Percentiles rank a stretch among this genome's conserved stretches.
These are phyloP conservation scores for Cytospora piceicola DNA, from an alignment of 2,329 filamentous ascomycete species.

Conservation along the genomic window DNA sequence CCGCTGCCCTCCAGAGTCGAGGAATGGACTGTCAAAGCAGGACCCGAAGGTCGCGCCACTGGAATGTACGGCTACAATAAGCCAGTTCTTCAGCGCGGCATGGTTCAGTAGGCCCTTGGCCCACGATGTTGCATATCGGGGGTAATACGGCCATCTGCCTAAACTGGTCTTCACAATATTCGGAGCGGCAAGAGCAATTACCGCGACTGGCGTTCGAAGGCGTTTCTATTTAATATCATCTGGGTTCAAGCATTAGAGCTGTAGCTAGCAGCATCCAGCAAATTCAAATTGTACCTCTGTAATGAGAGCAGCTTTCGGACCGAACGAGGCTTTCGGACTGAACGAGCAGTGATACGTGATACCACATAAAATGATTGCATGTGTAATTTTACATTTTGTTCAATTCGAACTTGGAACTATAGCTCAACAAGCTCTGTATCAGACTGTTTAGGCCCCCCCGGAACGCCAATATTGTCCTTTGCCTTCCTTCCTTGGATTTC, in stretches of 20 bases:
- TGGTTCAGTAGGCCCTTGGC: not conserved
- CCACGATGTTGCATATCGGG: not conserved
- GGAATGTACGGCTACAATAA: not conserved
- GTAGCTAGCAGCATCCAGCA: not conserved
- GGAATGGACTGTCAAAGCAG: not conserved
- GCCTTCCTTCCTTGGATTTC: not conserved
- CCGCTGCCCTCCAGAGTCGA: not conserved
- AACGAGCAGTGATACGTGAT: no score
- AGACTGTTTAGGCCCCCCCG: slow-evolving; percentile 11
- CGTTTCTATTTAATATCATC: not conserved
- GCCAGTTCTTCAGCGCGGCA: not conserved
- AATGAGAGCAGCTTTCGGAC: not conserved
- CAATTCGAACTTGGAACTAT: slow-evolving; percentile 13
- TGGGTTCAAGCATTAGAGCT: not conserved
- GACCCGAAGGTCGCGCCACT: not conserved
- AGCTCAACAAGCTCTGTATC: slow-evolving; percentile 20
- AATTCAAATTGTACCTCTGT: not conserved
- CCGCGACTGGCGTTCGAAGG: not conserved
- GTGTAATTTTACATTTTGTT: slow-evolving; percentile 7
- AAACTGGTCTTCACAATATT: not conserved
- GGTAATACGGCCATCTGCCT: not conserved
- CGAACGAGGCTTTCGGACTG: not conserved
- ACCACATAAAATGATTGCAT: not conserved
- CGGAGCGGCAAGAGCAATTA: not conserved
- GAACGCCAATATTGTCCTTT: not conserved